Conservation (phyloP, 78 protist genomes). For the Dictyostelium purpureum region DNA sequence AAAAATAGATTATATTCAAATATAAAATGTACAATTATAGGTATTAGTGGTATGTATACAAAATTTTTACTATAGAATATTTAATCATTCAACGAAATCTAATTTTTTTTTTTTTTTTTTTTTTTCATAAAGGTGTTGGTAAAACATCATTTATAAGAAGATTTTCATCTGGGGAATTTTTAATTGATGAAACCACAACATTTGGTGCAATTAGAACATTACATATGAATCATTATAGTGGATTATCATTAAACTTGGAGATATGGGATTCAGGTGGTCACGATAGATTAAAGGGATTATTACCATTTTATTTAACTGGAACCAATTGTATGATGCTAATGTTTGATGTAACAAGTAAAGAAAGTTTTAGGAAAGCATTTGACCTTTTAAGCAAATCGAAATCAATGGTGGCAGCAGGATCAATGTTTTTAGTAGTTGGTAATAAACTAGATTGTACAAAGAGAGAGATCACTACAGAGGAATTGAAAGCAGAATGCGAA, state of each 20-base stretch:
- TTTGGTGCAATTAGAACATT: constrained; percentile 69
- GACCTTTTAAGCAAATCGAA: neutral
- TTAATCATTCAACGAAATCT: too few species aligned
- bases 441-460: constrained; percentile 40
- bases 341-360: constrained; percentile 31
- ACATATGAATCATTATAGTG: constrained; percentile 53
- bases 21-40: constrained; percentile 59
- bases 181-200: constrained; percentile 32
- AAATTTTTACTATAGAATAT: neutral
- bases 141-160: constrained; percentile 62
- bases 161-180: constrained; percentile 58
- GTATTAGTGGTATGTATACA: constrained; percentile 21
- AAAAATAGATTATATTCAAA: constrained; percentile 34
- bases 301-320: constrained; percentile 44
- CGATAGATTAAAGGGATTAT: constrained; percentile 34
- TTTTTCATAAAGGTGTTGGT: constrained; percentile 23
- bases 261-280: constrained; percentile 75
- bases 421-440: constrained; percentile 39
- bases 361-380: constrained; percentile 20
- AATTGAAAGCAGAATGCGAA: constrained; percentile 25
- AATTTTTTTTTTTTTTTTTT: too few species aligned
- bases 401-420: constrained; percentile 10
- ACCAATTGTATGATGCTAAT: constrained; percentile 56
- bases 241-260: constrained; percentile 46
- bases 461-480: constrained; percentile 24